Evolutionary conservation across 306 rosid genomes (phyloP).

Genomic region (Quercus variabilis): DNA sequence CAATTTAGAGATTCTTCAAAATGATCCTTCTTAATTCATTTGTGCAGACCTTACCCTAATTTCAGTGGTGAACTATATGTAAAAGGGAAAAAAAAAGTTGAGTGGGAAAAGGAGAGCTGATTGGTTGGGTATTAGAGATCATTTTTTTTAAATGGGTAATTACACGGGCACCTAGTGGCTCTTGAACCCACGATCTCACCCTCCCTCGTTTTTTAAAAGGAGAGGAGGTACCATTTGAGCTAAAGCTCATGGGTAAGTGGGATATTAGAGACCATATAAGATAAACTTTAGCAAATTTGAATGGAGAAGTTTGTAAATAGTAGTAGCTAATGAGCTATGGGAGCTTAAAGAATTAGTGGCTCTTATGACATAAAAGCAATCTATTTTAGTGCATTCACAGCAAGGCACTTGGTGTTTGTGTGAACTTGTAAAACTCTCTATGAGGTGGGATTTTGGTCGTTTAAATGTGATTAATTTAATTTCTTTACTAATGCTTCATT

Average conservation of each 20-base stretch:
- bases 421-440: not conserved
- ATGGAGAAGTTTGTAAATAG: not conserved
- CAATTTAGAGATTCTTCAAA: not conserved
- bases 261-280: not conserved
- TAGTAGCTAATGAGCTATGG: not conserved
- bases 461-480: not conserved
- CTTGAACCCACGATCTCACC: too few species aligned
- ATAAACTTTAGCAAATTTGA: not conserved
- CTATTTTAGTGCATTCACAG: not conserved
- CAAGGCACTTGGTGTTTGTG: not conserved
- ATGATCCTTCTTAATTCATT: not conserved
- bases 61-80: not conserved
- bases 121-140: not conserved
- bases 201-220: too few species aligned
- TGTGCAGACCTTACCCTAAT: not conserved
- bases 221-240: too few species aligned
- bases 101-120: not conserved
- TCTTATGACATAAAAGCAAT: not conserved
- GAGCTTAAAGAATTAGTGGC: not conserved
- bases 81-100: not conserved
- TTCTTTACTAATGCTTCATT: constrained; percentile 6
- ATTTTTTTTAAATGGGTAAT: too few species aligned
- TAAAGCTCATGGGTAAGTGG: not conserved
- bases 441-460: not conserved
- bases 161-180: too few species aligned